Evolutionary conservation across 306 rosid genomes (phyloP).

Genomic region (Vigna nakashimae): DNA sequence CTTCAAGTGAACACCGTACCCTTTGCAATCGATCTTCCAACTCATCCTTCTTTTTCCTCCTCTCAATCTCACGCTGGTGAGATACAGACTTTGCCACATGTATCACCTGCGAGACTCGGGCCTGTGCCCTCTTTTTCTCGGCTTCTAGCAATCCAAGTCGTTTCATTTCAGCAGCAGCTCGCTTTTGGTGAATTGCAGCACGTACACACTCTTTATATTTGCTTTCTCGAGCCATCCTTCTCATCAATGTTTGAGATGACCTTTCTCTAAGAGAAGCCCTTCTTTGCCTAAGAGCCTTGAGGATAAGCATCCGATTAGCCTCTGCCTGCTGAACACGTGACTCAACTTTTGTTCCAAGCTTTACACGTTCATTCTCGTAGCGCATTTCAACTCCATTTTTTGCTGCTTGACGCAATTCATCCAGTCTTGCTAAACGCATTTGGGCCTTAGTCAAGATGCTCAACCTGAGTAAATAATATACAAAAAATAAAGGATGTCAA

Average conservation of each 20-base stretch:
- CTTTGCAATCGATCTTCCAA: constrained; percentile 92
- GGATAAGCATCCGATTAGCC: constrained; percentile 84
- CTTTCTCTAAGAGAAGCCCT: constrained; percentile 88
- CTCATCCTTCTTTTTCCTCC: constrained; percentile 76
- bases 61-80: constrained; percentile 89
- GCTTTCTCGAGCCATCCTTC: constrained; percentile 83
- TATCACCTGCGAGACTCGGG: constrained; percentile 77
- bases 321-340: constrained; percentile 92
- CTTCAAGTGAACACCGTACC: constrained; percentile 55
- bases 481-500: constrained; percentile 16
- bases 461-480: constrained; percentile 59
- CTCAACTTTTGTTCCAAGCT: constrained; percentile 80
- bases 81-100: constrained; percentile 80
- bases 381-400: constrained; percentile 79
- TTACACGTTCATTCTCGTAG: constrained; percentile 69
- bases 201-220: constrained; percentile 89
- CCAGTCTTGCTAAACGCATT: constrained; percentile 83
- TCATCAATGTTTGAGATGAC: constrained; percentile 77
- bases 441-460: constrained; percentile 81
- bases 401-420: constrained; percentile 91
- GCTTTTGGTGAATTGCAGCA: constrained; percentile 87
- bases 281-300: constrained; percentile 81
- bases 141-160: constrained; percentile 79
- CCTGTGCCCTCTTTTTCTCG: constrained; percentile 84
- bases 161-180: constrained; percentile 90